Evolutionary conservation across 208 protist species (phyloP), one percentile per base, ranked within the genome.

Genomic region (Angomonas deanei): DNA sequence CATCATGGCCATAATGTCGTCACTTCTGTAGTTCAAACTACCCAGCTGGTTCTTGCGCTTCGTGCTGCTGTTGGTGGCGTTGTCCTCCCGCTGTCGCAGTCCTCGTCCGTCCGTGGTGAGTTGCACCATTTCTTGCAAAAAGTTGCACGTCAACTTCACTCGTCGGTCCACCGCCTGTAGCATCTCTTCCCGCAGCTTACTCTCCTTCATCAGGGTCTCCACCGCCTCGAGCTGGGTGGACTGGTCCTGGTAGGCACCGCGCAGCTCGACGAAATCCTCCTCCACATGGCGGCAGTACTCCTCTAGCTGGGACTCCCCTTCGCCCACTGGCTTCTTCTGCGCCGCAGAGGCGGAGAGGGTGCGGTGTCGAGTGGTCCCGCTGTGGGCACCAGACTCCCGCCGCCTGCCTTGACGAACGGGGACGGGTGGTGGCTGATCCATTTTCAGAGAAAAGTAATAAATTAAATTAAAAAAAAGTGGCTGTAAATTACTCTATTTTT

Each of bases 211-310:
- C 0, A 82, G 55, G 13, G 62, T 42, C 21, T 63, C 49, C 10
- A 75, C 48, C 1, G 64, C 59, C 19, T 57, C 64, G 5, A 75
- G 63, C 31, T 77, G 61, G 26, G 30, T 27, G 30, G 31, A 52
- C 48, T 75, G 72, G 6, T 47, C 52, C 21, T 72, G 62, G 69
- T 74, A 77, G 34, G 63, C 42, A 13, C 23, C 48, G 32, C 66
- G 24, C 4, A 82, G 66, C 10, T 64, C 60, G n/a, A 61, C 34
- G 27, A 79, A 64, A 47, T 78, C 77, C 42, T 72, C 59, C 42
- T 83, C 73, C 54, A 83, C 61, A 30, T 64, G 61, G 17, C 52
- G 58, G 64, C 69, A 76, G 67, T 75, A 79, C 36, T 57, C 31
- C 57, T 76, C 76, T 30, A 83, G 39, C 38, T 74, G 55, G 30